Evolutionary conservation across 2,329 filamentous ascomycete genomes (phyloP).

Genomic region (Cytospora chrysosperma): DNA sequence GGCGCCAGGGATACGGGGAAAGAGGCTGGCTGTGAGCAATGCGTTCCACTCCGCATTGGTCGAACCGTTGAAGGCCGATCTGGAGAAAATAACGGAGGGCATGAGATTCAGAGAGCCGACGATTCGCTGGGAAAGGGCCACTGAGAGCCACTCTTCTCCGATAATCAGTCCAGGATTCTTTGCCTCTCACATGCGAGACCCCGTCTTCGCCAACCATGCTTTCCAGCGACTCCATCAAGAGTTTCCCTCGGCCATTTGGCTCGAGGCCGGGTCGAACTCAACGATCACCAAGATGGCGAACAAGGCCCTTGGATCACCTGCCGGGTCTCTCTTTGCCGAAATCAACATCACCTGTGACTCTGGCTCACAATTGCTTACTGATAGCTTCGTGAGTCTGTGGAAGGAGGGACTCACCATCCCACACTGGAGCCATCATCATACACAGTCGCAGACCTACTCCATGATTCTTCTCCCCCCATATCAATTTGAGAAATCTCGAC

Average conservation of each 20-base stretch:
- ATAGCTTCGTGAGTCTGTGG: conserved; percentile 39
- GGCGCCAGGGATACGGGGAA: conserved; percentile 30
- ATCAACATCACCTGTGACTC: too few species aligned
- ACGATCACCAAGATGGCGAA: conserved; percentile 36
- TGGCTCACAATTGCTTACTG: conserved; percentile 27
- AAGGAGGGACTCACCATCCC: conserved; percentile 35
- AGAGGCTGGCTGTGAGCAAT: conserved; percentile 44
- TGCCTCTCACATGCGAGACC: conserved; percentile 39
- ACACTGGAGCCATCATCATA: conserved; percentile 40
- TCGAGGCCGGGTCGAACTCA: conserved; percentile 44
- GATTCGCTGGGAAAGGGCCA: conserved; percentile 35
- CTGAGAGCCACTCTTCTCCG: conserved; percentile 16
- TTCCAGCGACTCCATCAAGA: background rate
- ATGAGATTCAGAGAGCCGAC: conserved; percentile 34
- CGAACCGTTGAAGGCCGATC: conserved; percentile 34
- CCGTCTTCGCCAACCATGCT: conserved; percentile 45
- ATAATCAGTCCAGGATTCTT: conserved; percentile 27
- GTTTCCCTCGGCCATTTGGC: conserved; percentile 32
- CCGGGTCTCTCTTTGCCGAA: too few species aligned
- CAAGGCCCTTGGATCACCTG: conserved; percentile 26
- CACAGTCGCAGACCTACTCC: conserved; percentile 32
- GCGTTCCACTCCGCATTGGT: conserved; percentile 47
- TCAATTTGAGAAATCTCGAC: conserved; percentile 41
- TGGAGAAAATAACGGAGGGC: conserved; percentile 34
- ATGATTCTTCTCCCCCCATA: conserved; percentile 41